phyloP scores from a whole-genome alignment of 371 early-diverging fungal species.

The Mortierella sp. region DNA sequence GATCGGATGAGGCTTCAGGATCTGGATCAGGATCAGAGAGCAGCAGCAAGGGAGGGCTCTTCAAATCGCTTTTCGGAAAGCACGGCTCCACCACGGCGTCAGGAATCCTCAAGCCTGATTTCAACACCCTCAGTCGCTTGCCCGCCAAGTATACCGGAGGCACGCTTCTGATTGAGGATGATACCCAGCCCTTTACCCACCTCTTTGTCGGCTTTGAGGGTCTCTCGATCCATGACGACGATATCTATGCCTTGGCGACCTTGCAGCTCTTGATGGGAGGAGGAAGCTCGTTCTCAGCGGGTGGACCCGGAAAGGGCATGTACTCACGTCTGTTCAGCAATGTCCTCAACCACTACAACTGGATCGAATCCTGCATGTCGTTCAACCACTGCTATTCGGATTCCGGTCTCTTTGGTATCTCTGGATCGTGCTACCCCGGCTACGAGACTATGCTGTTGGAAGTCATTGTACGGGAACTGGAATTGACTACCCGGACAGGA shows the following conservation, averaged over 20 bases:
- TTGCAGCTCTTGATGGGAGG: slow-evolving; percentile 95
- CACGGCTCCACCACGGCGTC: slow-evolving; percentile 7
- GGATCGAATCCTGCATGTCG: slow-evolving; percentile 94
- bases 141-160: slow-evolving; percentile 91
- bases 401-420: slow-evolving; percentile 94
- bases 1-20: not conserved
- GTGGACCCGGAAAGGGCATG: slow-evolving; percentile 99
- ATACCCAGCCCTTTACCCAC: slow-evolving; percentile 80
- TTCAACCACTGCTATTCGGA: slow-evolving; percentile 94
- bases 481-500: slow-evolving; percentile 74
- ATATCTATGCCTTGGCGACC: slow-evolving; percentile 93
- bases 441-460: slow-evolving; percentile 80
- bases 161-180: slow-evolving; percentile 74
- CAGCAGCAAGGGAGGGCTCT: slow-evolving; percentile 28
- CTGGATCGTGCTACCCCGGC: slow-evolving; percentile 86
- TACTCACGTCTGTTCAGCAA: slow-evolving; percentile 96
- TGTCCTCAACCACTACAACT: slow-evolving; percentile 93
- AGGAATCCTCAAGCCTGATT: slow-evolving; percentile 23
- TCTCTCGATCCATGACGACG: slow-evolving; percentile 83
- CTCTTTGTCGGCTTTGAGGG: slow-evolving; percentile 94
- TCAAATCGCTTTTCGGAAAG: slow-evolving; percentile 52
- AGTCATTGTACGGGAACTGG: slow-evolving; percentile 88
- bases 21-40: slow-evolving; percentile 26
- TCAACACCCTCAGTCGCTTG: slow-evolving; percentile 32
- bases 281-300: slow-evolving; percentile 97